Percentiles rank a stretch among this genome's conserved stretches.
These are phyloP conservation scores for Claviceps fusiformis DNA, from an alignment of 2,329 filamentous ascomycete species.

Conservation along the genomic window DNA sequence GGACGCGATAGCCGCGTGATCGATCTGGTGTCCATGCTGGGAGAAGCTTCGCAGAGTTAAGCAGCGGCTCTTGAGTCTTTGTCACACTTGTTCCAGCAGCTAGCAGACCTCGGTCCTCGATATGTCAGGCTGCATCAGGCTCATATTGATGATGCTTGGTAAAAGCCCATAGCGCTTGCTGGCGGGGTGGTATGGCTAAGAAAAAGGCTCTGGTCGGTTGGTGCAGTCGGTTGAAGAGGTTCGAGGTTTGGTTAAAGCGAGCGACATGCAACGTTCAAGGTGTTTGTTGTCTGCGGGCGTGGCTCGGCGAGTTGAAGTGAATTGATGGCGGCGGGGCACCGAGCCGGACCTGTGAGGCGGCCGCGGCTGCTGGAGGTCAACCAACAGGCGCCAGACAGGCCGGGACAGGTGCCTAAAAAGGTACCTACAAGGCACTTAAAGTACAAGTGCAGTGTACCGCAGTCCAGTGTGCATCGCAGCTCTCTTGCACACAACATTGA, in stretches of 20 bases:
- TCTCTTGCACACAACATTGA: no score
- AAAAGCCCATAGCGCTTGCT: not conserved
- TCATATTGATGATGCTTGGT: not conserved
- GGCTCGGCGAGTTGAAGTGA: not conserved
- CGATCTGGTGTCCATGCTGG: constrained; percentile 15
- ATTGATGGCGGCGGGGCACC: not conserved
- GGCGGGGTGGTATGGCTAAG: no score
- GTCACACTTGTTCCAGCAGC: not conserved
- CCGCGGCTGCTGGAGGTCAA: no score
- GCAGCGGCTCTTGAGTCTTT: not conserved
- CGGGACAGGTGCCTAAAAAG: no score
- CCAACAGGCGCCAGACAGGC: no score
- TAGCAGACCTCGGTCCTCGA: not conserved
- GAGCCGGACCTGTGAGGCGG: not conserved
- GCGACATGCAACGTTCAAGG: not conserved
- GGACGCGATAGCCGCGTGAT: constrained; percentile 35
- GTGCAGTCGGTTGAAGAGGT: not conserved
- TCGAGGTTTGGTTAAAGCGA: not conserved
- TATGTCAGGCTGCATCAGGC: not conserved
- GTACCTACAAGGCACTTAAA: no score
- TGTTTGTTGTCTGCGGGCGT: not conserved
- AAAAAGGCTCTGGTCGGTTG: not conserved
- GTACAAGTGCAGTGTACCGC: no score
- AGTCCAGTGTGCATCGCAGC: no score
- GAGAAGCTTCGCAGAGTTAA: not conserved